Evolutionary conservation across 345 rosid species (phyloP).

Genomic region (Ceriops zippeliana): DNA sequence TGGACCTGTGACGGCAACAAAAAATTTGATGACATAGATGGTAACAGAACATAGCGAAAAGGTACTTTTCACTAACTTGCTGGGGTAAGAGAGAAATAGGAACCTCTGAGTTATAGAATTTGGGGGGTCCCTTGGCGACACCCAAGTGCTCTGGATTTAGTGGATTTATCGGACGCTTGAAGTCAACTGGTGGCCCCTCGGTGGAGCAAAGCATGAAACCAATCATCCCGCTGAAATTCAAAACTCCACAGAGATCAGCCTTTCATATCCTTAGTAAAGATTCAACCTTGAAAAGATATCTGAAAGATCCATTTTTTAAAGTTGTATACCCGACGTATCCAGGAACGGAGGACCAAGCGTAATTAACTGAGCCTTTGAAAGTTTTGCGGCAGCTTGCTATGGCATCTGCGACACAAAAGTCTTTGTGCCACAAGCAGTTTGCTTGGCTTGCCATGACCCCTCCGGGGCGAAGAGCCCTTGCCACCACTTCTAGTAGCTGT

Average conservation of each 20-base stretch:
- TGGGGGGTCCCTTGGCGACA: slow-evolving; percentile 21
- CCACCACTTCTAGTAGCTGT: slow-evolving; percentile 18
- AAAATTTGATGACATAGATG: background rate
- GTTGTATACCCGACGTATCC: slow-evolving; percentile 6
- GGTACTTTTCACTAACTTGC: background rate
- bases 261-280: too few relatives aligned
- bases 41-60: background rate
- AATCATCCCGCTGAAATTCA: slow-evolving; percentile 20
- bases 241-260: background rate
- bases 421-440: slow-evolving; percentile 16
- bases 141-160: slow-evolving; percentile 20
- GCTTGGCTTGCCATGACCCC: slow-evolving; percentile 26
- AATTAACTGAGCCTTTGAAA: slow-evolving; percentile 28
- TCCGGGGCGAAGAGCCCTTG: slow-evolving; percentile 20
- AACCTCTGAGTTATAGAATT: slow-evolving; percentile 22
- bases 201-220: slow-evolving; percentile 31
- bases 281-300: background rate
- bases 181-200: slow-evolving; percentile 25
- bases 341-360: slow-evolving; percentile 27
- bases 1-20: slow-evolving; percentile 8
- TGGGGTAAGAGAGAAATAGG: background rate
- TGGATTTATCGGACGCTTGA: slow-evolving; percentile 27
- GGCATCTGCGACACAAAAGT: slow-evolving; percentile 13
- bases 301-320: background rate
- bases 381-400: slow-evolving; percentile 16